A percentile compares a stretch with the other conserved stretches of the same genome.
These are phyloP conservation scores for Aspergillus bombycis DNA, from an alignment of 2,329 filamentous ascomycete genomes.

Conservation along the genomic window DNA sequence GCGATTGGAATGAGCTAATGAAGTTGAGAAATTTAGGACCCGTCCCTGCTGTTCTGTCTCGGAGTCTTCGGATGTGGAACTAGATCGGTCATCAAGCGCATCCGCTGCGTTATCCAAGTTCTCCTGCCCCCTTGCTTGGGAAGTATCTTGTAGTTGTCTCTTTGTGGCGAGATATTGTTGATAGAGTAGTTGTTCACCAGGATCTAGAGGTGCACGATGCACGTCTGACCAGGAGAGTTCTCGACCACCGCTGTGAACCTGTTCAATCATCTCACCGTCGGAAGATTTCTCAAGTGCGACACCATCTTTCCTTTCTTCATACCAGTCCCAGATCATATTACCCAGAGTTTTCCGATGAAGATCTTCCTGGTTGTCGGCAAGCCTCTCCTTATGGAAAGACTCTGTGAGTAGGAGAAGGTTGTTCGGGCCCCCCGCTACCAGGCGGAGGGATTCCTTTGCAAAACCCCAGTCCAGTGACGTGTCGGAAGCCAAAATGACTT, in stretches of 20 bases:
- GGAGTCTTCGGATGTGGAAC: slow-evolving; percentile 85
- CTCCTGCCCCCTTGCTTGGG: slow-evolving; percentile 70
- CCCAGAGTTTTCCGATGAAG: slow-evolving; percentile 63
- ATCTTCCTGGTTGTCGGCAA: slow-evolving; percentile 24
- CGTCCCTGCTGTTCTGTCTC: slow-evolving; percentile 90
- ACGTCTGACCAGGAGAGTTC: slow-evolving; percentile 65
- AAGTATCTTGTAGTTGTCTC: slow-evolving; percentile 79
- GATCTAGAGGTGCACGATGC: slow-evolving; percentile 67
- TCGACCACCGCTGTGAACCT: slow-evolving; percentile 67
- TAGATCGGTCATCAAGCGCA: slow-evolving; percentile 72
- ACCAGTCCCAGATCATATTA: slow-evolving; percentile 77
- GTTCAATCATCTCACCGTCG: slow-evolving; percentile 64
- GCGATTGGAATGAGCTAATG: slow-evolving; percentile 78
- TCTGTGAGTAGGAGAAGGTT: slow-evolving; percentile 91
- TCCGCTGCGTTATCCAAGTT: slow-evolving; percentile 77
- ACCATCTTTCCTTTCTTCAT: slow-evolving; percentile 69
- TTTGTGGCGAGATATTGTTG: slow-evolving; percentile 92
- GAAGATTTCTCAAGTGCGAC: slow-evolving; percentile 60
- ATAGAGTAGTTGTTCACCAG: slow-evolving; percentile 77
- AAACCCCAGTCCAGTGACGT: slow-evolving; percentile 93
- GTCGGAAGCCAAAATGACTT: slow-evolving; percentile 89
- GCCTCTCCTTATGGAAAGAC: slow-evolving; percentile 46
- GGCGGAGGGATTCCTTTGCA: slow-evolving; percentile 76
- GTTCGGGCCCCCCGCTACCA: slow-evolving; percentile 72
- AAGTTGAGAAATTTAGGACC: slow-evolving; percentile 83